These are phyloP conservation scores for Bacidia rubella DNA, from an alignment of 495 filamentous ascomycete genomes.

Conservation along the genomic window DNA sequence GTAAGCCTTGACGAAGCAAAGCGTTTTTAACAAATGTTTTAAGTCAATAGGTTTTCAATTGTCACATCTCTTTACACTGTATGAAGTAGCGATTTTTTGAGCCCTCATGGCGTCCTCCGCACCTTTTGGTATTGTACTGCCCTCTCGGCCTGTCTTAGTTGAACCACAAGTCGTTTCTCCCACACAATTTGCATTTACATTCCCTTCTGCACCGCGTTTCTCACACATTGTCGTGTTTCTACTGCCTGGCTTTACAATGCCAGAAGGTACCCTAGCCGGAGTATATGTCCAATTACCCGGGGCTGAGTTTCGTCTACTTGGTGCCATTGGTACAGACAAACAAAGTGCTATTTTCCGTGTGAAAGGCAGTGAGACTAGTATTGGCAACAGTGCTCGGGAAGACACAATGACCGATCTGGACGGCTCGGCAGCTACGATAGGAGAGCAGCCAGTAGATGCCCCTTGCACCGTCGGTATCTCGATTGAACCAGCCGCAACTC, in stretches of 20 bases:
- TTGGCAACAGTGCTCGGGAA: conserved; percentile 18
- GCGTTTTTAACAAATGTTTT: too few species aligned
- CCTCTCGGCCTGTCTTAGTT: conserved; percentile 46
- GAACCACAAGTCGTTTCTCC: conserved; percentile 45
- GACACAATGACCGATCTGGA: conserved; percentile 32
- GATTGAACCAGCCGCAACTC: conserved; percentile 58
- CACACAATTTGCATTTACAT: conserved; percentile 54
- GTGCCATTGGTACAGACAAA: conserved; percentile 76
- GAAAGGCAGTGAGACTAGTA: conserved; percentile 18
- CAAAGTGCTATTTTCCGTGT: conserved; percentile 80
- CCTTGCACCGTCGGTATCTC: conserved; percentile 57
- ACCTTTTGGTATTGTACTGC: conserved; percentile 43
- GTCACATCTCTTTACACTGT: too few species aligned
- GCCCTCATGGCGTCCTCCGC: conserved; percentile 6
- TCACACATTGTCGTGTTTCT: conserved; percentile 80
- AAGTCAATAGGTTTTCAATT: too few species aligned
- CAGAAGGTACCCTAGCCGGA: conserved; percentile 64
- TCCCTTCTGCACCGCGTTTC: conserved; percentile 47
- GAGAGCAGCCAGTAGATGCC: conserved; percentile 19
- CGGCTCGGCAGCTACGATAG: conserved; percentile 18
- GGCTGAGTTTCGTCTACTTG: conserved; percentile 58
- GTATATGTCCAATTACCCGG: conserved; percentile 69
- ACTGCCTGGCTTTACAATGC: conserved; percentile 63
- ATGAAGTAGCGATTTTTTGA: too few species aligned
- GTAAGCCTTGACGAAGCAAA: too few species aligned